phyloP scores from a whole-genome alignment of 2,329 filamentous ascomycete genomes.

The Sarocladium oryzae region DNA sequence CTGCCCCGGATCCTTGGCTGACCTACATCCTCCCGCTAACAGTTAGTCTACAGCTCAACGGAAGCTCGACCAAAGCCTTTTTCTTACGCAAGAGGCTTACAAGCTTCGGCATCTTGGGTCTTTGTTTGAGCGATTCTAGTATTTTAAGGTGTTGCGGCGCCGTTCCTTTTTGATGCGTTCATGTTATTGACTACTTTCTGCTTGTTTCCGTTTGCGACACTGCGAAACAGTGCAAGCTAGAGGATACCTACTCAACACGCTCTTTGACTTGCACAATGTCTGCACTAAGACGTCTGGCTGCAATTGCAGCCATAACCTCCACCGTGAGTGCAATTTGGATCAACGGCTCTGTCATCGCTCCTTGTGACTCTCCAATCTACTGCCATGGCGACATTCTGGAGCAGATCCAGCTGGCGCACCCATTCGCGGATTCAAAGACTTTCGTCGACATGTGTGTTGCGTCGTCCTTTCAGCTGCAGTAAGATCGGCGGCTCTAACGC shows the following conservation, averaged over 20 bases:
- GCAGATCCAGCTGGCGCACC: conserved; percentile 55
- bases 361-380: conserved; percentile 62
- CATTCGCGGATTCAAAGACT: conserved; percentile 63
- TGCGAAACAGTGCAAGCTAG: no score
- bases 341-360: conserved; percentile 54
- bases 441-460: conserved; percentile 59
- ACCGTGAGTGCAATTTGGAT: conserved; percentile 43
- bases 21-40: conserved; percentile 3
- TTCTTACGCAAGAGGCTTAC: conserved; percentile 7
- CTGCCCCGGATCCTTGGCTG: conserved; percentile 9
- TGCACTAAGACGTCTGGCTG: conserved; percentile 19
- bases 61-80: no score
- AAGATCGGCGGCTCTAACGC: no score
- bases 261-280: conserved; percentile 16
- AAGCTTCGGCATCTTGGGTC: neutral
- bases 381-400: conserved; percentile 59
- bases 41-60: conserved; percentile 1
- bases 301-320: conserved; percentile 21
- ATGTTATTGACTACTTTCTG: neutral
- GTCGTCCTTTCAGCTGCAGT: no score
- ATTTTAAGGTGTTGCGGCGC: neutral
- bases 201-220: neutral
- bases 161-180: neutral
- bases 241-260: neutral
- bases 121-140: neutral